A percentile compares a stretch with the other conserved stretches of the same genome.
Conservation (phyloP, 176 grass and related monocot species). For the Eremochloa ophiuroides region DNA sequence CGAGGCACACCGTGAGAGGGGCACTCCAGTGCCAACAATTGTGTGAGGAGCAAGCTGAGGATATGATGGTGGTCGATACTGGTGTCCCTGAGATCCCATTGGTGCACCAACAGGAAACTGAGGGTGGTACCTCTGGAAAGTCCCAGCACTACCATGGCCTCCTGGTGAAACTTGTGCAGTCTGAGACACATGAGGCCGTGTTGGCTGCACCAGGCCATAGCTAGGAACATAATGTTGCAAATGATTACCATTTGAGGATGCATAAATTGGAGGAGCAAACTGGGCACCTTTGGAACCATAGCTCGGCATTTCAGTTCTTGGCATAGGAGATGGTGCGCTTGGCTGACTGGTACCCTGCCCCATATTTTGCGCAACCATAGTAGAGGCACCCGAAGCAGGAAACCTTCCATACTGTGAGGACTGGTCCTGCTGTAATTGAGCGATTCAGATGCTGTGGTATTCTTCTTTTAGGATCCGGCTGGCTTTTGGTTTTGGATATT, state of each 20-base stretch:
- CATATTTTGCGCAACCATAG: not conserved
- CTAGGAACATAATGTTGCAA: not conserved
- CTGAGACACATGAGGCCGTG: not conserved
- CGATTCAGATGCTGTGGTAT: not conserved
- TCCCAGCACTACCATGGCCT: not conserved
- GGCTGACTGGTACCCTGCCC: not conserved
- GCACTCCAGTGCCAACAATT: not conserved
- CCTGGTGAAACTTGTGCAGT: not conserved
- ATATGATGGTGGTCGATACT: slow-evolving; percentile 8
- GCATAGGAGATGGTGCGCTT: not conserved
- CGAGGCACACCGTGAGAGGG: not conserved
- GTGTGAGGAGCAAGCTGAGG: not conserved
- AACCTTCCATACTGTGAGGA: not conserved
- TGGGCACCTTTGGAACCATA: not conserved
- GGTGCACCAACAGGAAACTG: slow-evolving; percentile 6
- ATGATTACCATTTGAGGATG: slow-evolving; percentile 4
- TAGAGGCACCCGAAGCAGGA: not conserved
- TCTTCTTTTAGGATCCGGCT: not conserved
- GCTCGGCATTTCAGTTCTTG: not conserved
- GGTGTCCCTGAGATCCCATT: slow-evolving; percentile 7
- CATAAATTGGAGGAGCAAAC: not conserved
- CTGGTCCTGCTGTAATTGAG: not conserved
- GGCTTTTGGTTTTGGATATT: slow-evolving; percentile 29
- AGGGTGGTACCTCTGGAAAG: slow-evolving; percentile 7
- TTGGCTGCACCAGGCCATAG: not conserved